Conservation (phyloP, 2,329 filamentous ascomycete genomes). For the Neurospora sp. region DNA sequence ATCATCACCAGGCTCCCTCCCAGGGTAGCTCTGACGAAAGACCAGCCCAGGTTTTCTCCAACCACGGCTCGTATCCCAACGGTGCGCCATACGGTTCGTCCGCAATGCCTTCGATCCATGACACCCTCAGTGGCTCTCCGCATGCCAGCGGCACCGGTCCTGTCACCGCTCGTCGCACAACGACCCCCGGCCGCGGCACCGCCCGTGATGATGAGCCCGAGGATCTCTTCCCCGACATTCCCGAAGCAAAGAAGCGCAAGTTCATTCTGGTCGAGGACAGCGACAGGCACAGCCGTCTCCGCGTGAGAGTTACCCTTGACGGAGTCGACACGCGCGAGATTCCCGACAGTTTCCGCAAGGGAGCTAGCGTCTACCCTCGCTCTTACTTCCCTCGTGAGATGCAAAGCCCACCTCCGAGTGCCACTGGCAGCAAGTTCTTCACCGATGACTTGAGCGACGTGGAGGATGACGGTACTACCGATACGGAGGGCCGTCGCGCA, state of each 20-base stretch:
- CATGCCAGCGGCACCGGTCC: constrained; percentile 21
- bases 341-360: constrained; percentile 86
- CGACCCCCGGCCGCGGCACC: constrained; percentile 33
- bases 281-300: constrained; percentile 67
- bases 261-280: constrained; percentile 93
- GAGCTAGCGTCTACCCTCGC: constrained; percentile 79
- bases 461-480: constrained; percentile 45
- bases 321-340: constrained; percentile 91
- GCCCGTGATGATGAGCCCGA: constrained; percentile 41
- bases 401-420: constrained; percentile 71
- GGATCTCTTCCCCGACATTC: constrained; percentile 76
- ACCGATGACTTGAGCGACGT: constrained; percentile 49
- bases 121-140: constrained; percentile 34
- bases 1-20: constrained; percentile 52
- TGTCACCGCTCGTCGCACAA: constrained; percentile 24
- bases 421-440: constrained; percentile 66
- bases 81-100: constrained; percentile 44
- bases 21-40: constrained; percentile 52
- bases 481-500: constrained; percentile 36
- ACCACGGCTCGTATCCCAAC: constrained; percentile 55
- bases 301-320: constrained; percentile 88
- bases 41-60: constrained; percentile 63
- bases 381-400: constrained; percentile 91
- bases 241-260: constrained; percentile 85
- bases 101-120: constrained; percentile 57